Conservation (phyloP, 257 asterid species). For the Primulina eburnea region DNA sequence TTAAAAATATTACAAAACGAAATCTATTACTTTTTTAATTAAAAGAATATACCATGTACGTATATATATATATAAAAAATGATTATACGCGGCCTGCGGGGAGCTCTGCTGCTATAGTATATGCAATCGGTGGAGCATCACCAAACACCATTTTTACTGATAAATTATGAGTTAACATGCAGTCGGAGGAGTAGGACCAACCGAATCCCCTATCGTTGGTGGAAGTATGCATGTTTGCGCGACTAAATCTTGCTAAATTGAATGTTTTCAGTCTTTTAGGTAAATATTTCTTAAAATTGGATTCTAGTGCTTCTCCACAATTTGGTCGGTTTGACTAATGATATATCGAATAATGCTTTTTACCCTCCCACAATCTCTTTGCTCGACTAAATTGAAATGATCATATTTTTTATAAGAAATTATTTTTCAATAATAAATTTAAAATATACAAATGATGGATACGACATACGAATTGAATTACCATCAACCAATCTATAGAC, state of each 20-base stretch:
- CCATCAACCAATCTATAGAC: no score
- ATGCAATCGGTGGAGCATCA: conserved; percentile 32
- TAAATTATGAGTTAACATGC: conserved; percentile 17
- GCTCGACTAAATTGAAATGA: conserved; percentile 7
- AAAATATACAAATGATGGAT: no score
- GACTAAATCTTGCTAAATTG: conserved; percentile 11
- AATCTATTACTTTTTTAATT: no score
- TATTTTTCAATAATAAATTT: no score
- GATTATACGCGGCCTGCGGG: not conserved
- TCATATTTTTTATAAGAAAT: not conserved
- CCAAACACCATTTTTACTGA: conserved; percentile 30
- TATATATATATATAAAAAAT: no score
- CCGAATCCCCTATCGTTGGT: conserved; percentile 29
- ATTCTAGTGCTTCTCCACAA: not conserved
- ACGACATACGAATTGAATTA: no score
- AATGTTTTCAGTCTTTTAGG: not conserved
- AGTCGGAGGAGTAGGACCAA: conserved; percentile 19
- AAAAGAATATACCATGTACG: no score
- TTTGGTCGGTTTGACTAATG: conserved; percentile 3
- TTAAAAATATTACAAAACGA: no score
- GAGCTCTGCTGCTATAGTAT: conserved; percentile 17
- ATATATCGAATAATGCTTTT: not conserved
- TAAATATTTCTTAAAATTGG: conserved; percentile 3
- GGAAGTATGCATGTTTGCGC: conserved; percentile 25
- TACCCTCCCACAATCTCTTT: not conserved